These are phyloP conservation scores for Trametes maxima DNA, from an alignment of 768 basidiomycete species.

Conservation along the genomic window DNA sequence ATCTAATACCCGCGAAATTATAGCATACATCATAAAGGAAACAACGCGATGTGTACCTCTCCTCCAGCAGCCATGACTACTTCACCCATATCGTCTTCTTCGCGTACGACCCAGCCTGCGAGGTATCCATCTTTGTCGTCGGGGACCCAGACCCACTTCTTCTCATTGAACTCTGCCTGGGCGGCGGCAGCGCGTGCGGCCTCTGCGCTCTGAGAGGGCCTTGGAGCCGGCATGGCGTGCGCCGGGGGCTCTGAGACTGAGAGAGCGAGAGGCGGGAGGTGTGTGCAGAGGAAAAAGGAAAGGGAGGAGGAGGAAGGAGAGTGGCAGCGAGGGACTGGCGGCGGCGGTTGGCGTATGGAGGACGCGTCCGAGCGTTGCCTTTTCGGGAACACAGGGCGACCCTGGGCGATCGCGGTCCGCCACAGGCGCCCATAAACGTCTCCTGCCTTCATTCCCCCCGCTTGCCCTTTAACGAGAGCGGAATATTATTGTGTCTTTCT, in stretches of 20 bases:
- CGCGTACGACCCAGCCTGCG: slow-evolving; percentile 90
- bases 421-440: slow-evolving; percentile 1
- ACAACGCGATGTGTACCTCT: slow-evolving; percentile 53
- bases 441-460: background rate
- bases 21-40: background rate
- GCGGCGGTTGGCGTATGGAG: background rate
- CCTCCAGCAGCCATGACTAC: slow-evolving; percentile 84
- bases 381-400: slow-evolving; percentile 7
- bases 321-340: slow-evolving; percentile 4
- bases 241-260: background rate
- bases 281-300: slow-evolving; percentile 7
- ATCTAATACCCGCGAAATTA: slow-evolving; percentile 42
- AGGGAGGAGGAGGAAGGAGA: slow-evolving; percentile 14
- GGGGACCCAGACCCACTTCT: slow-evolving; percentile 98
- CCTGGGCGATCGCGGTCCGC: background rate
- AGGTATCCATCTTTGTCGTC: slow-evolving; percentile 92
- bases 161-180: slow-evolving; percentile 97
- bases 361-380: slow-evolving; percentile 17
- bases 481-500: too few relatives aligned
- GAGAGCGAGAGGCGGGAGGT: background rate
- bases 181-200: slow-evolving; percentile 83
- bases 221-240: slow-evolving; percentile 36
- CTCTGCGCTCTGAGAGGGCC: slow-evolving; percentile 51
- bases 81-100: slow-evolving; percentile 81
- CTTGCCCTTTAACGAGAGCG: background rate